Percentiles rank a stretch among this genome's conserved stretches.
Evolutionary conservation across 345 rosid species (phyloP).

Genomic region (Ricinus communis): DNA sequence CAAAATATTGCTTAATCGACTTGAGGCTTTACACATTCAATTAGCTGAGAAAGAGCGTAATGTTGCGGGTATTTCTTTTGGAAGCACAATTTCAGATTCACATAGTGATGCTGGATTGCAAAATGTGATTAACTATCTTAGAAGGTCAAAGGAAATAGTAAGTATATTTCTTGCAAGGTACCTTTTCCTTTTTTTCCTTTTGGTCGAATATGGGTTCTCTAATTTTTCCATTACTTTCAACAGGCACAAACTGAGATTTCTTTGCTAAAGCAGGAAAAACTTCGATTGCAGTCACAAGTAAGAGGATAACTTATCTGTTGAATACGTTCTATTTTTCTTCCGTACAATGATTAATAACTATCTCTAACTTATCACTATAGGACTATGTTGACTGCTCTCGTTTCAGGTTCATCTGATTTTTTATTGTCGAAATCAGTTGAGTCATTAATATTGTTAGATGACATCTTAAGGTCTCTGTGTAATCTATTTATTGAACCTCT

Average conservation of each 20-base stretch:
- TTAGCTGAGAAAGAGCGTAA: constrained; percentile 68
- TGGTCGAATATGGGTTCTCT: constrained; percentile 10
- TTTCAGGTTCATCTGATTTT: not conserved
- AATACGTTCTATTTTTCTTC: not conserved
- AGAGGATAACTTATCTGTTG: not conserved
- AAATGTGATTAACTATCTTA: constrained; percentile 78
- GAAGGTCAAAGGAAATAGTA: constrained; percentile 85
- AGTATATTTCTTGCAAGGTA: constrained; percentile 25
- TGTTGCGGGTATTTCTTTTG: constrained; percentile 51
- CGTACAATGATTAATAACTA: not conserved
- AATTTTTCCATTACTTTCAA: constrained; percentile 13
- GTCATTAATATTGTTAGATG: not conserved
- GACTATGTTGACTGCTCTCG: not conserved
- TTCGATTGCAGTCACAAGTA: constrained; percentile 85
- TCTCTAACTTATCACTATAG: not conserved
- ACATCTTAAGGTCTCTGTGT: no score
- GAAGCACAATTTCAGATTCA: constrained; percentile 39
- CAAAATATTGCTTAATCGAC: constrained; percentile 69
- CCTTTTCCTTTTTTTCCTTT: not conserved
- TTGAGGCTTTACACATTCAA: constrained; percentile 82
- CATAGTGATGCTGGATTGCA: constrained; percentile 67
- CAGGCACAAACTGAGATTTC: constrained; percentile 97
- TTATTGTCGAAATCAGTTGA: not conserved
- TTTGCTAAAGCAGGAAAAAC: constrained; percentile 83
- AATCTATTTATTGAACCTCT: no score